Evolutionary conservation across 202 grass and related monocot genomes (phyloP), one percentile per base, ranked within the genome.

Genomic region (Bolboschoenoplectus hybrid): DNA sequence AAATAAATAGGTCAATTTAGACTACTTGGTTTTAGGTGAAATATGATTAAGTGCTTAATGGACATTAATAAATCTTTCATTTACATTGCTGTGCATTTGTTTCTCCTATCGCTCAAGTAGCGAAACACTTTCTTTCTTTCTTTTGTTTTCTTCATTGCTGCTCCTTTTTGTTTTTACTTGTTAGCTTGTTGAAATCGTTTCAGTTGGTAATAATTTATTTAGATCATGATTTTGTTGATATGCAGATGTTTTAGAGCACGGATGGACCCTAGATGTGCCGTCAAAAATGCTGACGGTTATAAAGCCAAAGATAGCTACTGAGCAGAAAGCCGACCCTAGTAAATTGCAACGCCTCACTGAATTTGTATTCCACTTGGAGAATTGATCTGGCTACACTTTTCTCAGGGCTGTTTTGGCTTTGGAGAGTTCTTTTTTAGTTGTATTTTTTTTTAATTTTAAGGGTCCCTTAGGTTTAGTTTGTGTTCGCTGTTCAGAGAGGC

Each of bases 331-430:
- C 0, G 94, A 94, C 32, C 70, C 92, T 49, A 94, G 87, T 85
- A 99, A 94, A 76, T 87, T 99, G 43, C 97, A 99, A 87, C 89
- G 97, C 32, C 89, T 99, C 63, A 94, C 97, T 26, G 97, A 99
- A 88, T 97, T 88, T 61, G 97, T 99, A 89, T 99, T 97, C 82
- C 97, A 99, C 81, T 83, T 99, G 74, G 97, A 97, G 87, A 89
- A 99, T 85, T 99, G 81, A 97, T 81, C 47, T 66, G 51, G n/a
- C 5, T 20, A 80, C 2, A 6, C 9, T 80, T 80, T 62, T 39
- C 17, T 44, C 3, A 13, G 20, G 2, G 45, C 47, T 41, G 52
- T 46, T 75, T 51, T 49, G 46, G 72, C 0, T 80, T 11, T 61
- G 16, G 53, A 52, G 72, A 20, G 7, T 79, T 58, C 8, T 62